Evolutionary conservation across 139 green algal species (phyloP), one percentile per base, ranked within the genome.

Genomic region (Chlorella sp.): DNA sequence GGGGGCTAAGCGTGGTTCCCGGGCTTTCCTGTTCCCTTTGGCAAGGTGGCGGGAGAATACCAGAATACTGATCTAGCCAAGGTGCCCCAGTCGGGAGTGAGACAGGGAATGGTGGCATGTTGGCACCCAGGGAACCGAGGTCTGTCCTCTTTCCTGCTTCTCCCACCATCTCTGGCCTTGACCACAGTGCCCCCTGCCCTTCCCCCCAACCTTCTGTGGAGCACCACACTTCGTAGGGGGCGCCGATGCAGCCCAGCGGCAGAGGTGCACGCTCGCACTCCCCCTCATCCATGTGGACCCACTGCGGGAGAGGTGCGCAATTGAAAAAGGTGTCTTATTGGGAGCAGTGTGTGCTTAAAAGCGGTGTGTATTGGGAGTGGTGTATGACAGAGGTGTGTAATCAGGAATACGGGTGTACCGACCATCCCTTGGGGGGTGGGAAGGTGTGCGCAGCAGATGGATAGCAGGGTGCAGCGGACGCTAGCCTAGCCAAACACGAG

Each of bases 161-260:
- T 32, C 64, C 64, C 64, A 71, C 24, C 64, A 18, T 71, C 48
- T 57, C n/a, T n/a, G n/a, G 48, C 48, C 5, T 57, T 5, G 9
- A 57, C 68, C 22, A 22, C 68, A 80, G 73, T 34, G 73, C n/a
- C 28, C 36, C 5, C 11, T 48, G 34, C 34, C 2, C 36, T 22
- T 22, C 75, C 28, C 57, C 9, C 68, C 12, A 66, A 88, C 84
- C 84, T 66, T 80, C 39, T 5, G 32, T 81, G 16, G 68, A 66
- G 39, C 84, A 81, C 84, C 84, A 88, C 3, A 81, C 66, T 34
- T 82, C 85, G 48, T 48, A 89, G 42, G 85, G 85, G 42, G 85
- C 42, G 7, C 34, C 34, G 42, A 89, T 48, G 85, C 42, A 83
- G 71, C 85, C 85, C 48, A 89, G 85, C n/a, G 85, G 71, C 69